Conservation (phyloP, 805 yeast genomes). For the Zygosaccharomyces gambellarensis region DNA sequence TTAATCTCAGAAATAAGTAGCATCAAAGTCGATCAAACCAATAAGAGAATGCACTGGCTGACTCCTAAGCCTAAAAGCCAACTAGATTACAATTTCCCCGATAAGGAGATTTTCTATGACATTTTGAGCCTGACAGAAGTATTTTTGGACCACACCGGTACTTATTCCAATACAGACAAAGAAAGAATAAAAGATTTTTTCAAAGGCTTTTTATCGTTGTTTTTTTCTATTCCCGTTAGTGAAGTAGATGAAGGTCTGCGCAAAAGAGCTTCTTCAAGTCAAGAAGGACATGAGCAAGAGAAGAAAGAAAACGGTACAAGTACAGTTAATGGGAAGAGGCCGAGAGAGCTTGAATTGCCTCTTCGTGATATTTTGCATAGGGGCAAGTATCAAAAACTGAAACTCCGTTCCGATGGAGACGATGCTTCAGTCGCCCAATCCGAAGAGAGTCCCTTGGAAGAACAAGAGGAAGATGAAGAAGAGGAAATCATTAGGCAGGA, state of each 20-base stretch:
- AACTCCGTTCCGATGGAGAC: slow-evolving; percentile 14
- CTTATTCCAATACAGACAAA: slow-evolving; percentile 75
- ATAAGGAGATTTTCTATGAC: slow-evolving; percentile 67
- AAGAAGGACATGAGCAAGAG: slow-evolving; percentile 15
- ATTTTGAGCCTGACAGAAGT: slow-evolving; percentile 61
- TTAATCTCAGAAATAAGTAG: slow-evolving; percentile 88
- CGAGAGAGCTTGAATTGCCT: slow-evolving; percentile 22
- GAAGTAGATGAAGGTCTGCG: slow-evolving; percentile 40
- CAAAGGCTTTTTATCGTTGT: slow-evolving; percentile 62
- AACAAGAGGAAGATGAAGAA: slow-evolving; percentile 33
- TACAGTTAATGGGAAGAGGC: slow-evolving; percentile 32
- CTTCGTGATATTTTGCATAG: slow-evolving; percentile 26
- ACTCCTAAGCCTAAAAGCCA: slow-evolving; percentile 82
- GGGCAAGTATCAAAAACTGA: slow-evolving; percentile 39
- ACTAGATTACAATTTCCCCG: slow-evolving; percentile 58
- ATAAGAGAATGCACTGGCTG: slow-evolving; percentile 78
- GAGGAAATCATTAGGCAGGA: slow-evolving; percentile 29
- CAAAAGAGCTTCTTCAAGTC: slow-evolving; percentile 13
- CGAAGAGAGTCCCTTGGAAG: slow-evolving; percentile 20
- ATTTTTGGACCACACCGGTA: slow-evolving; percentile 62
- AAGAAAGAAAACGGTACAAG: slow-evolving; percentile 16
- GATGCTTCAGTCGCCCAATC: slow-evolving; percentile 17
- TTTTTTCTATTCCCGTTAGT: slow-evolving; percentile 58
- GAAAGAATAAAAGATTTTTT: slow-evolving; percentile 70
- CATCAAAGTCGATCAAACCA: slow-evolving; percentile 84